These are phyloP conservation scores for Baorangia bicolor DNA, from an alignment of 768 basidiomycete species.

Conservation along the genomic window DNA sequence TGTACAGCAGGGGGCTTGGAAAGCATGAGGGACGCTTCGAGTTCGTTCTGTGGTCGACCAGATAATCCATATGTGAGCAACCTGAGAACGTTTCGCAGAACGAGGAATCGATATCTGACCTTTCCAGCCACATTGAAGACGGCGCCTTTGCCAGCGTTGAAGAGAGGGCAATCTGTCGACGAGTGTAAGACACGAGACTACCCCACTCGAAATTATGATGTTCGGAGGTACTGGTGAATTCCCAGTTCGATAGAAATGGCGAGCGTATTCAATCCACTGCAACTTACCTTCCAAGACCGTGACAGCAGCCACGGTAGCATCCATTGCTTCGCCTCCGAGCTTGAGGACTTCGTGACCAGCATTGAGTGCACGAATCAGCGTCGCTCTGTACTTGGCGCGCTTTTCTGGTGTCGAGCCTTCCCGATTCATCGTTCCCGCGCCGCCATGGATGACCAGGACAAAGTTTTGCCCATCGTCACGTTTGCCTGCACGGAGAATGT, in stretches of 20 bases:
- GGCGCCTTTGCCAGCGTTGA: constrained; percentile 79
- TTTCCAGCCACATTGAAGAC: constrained; percentile 82
- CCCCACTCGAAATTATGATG: not conserved
- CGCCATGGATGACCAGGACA: constrained; percentile 75
- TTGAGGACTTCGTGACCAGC: constrained; percentile 64
- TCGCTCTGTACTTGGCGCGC: constrained; percentile 55
- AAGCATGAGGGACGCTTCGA: constrained; percentile 80
- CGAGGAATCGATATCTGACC: constrained; percentile 38
- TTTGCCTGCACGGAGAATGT: constrained; percentile 8
- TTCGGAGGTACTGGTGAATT: too few species aligned
- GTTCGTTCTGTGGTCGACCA: constrained; percentile 57
- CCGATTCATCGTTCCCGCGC: constrained; percentile 69
- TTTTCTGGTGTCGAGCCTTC: constrained; percentile 58
- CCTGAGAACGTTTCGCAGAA: not conserved
- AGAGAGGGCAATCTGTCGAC: constrained; percentile 64
- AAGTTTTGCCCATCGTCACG: constrained; percentile 17
- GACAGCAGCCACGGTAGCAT: constrained; percentile 77
- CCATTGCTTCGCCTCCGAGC: constrained; percentile 77
- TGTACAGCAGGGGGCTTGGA: constrained; percentile 72
- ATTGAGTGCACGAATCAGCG: constrained; percentile 51
- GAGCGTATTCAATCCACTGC: not conserved
- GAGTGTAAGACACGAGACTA: not conserved
- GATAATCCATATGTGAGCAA: not conserved
- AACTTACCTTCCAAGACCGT: constrained; percentile 64
- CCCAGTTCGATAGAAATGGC: not conserved